These are phyloP conservation scores for Dendrostoma leiphaemia DNA, from an alignment of 2,329 filamentous ascomycete species.

Conservation along the genomic window DNA sequence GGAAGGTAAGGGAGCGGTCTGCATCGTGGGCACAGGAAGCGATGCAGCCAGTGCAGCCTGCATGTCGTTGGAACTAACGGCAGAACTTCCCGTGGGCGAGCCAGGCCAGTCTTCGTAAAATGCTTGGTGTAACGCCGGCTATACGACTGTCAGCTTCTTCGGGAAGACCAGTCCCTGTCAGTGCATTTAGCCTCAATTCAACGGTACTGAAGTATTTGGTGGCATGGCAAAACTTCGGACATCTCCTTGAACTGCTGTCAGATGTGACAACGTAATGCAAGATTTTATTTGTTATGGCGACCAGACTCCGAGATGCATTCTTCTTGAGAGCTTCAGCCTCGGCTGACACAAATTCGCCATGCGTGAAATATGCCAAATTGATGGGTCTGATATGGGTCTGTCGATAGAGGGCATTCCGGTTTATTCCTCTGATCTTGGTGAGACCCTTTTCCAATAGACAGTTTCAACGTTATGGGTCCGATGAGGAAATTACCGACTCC, in stretches of 20 bases:
- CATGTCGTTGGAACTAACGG: slow-evolving; percentile 12
- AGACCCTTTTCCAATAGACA: no score
- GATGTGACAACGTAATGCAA: neutral
- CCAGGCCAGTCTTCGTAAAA: neutral
- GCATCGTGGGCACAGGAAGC: neutral
- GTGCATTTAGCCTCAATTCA: slow-evolving; percentile 16
- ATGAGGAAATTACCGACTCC: no score
- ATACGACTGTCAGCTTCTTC: neutral
- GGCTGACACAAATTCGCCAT: no score
- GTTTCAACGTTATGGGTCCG: no score
- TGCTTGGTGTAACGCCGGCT: neutral
- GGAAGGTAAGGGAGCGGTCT: neutral
- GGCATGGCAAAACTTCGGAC: slow-evolving; percentile 7
- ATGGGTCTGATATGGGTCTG: no score
- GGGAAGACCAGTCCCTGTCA: neutral
- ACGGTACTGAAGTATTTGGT: neutral
- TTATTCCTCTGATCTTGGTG: no score
- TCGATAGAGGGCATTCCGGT: no score
- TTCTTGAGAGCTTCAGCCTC: no score
- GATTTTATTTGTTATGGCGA: no score
- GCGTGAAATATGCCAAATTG: no score
- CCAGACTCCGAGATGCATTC: no score
- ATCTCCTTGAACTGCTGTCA: neutral
- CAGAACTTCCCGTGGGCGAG: slow-evolving; percentile 9
- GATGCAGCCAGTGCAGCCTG: no score